Base-by-base conservation (phyloP, 73 alveolate species). In the Breviolum minutum region DNA sequence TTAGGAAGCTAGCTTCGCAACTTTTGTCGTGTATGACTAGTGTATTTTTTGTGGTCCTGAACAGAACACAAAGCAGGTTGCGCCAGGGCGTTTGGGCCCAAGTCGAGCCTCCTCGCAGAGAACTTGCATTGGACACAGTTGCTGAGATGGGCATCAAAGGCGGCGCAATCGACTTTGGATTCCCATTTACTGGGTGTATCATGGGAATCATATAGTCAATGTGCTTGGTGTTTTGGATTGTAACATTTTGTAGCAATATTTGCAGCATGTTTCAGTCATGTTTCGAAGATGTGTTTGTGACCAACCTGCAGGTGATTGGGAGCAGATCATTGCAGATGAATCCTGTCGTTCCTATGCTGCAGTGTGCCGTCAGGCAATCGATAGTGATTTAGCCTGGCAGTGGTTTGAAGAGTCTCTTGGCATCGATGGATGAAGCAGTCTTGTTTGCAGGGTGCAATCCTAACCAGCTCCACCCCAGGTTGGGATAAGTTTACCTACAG, bases 21-120 rank as follows among this genome's bases (percentile, higher is more conserved):
- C 54, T 40, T 40, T 40, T 40, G 54, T n/a, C 60, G 32, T 76
- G 87, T 29, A 19, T 22, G 16, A 76, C 24, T 29, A 4, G 17
- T 19, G 61, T 6, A 29, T 29, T 0, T 76, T 1, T 4, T 2
- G 60, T 76, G 1, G 24, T 76, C 32, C 60, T 2, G 48, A 13
- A 22, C 32, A 24, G 60, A 29, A 13, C 60, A 76, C 32, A 13
- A 26, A 17, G 87, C 27, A 86, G 79, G 95, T 63, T 64, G 14
- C 79, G 95, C 22, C 95, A 87, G 82, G 95, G 95, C 26, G 76
- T 63, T 30, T 87, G 95, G 95, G 95, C 83, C 7, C 95, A 68
- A 63, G 66, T 68, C 7, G 95, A 87, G 82, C 95, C 95, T 30
- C 95, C 95, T 64, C 95, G 79, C 79, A 29, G 82, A 16, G 83